Percentiles rank a stretch among this genome's conserved stretches.
phyloP scores from a whole-genome alignment of 768 basidiomycete genomes.

The Boletus speciosus region DNA sequence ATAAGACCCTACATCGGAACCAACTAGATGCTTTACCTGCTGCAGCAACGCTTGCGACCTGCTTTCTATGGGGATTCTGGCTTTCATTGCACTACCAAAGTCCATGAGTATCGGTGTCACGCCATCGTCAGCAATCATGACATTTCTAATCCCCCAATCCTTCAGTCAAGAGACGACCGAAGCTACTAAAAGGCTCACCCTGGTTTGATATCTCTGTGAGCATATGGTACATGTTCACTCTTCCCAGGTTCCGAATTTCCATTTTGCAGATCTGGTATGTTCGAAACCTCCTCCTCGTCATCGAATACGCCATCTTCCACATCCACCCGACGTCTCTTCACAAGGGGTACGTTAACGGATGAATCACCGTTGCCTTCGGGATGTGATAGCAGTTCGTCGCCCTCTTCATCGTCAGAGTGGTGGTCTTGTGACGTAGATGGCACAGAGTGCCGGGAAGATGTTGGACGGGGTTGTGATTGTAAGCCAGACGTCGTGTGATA shows the following conservation, averaged over 20 bases:
- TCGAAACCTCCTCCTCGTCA: conserved; percentile 59
- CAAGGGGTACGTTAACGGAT: conserved; percentile 53
- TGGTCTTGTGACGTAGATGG: conserved; percentile 28
- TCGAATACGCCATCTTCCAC: conserved; percentile 67
- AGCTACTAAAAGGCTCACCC: conserved; percentile 52
- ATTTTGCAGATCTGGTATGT: conserved; percentile 39
- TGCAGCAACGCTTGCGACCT: conserved; percentile 85
- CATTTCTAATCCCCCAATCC: conserved; percentile 54
- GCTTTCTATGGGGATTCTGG: conserved; percentile 76
- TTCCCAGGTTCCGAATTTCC: conserved; percentile 36
- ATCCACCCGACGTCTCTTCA: conserved; percentile 49
- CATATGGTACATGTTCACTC: conserved; percentile 76
- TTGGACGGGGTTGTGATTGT: conserved; percentile 21
- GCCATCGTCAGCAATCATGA: conserved; percentile 95
- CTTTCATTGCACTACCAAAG: conserved; percentile 89
- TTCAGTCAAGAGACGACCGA: conserved; percentile 2
- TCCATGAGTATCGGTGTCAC: conserved; percentile 90
- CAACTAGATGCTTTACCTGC: conserved; percentile 53
- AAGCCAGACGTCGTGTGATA: conserved; percentile 53
- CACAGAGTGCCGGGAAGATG: conserved; percentile 9
- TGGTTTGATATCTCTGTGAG: conserved; percentile 95
- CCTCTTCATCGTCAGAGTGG: conserved; percentile 53
- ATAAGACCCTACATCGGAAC: conserved; percentile 1
- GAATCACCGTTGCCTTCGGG: conserved; percentile 61
- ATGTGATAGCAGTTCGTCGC: conserved; percentile 69